Percentiles rank a stretch among this genome's conserved stretches.
Conservation (phyloP, 768 basidiomycete genomes). For the Lepiota brunneoincarnata region DNA sequence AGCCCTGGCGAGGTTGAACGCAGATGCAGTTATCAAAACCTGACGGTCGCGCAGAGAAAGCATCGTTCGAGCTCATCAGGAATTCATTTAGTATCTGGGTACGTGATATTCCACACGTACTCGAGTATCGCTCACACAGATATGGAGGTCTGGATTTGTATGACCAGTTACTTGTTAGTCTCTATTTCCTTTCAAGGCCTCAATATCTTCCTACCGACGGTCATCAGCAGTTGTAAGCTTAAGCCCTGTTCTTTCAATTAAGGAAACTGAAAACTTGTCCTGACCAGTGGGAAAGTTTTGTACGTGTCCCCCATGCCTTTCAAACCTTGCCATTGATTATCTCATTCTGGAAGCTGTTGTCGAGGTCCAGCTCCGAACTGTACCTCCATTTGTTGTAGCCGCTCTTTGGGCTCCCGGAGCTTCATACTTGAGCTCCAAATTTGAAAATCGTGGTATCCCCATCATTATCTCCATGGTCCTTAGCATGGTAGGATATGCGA, state of each 20-base stretch:
- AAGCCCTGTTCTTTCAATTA: no score
- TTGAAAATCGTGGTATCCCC: constrained; percentile 24
- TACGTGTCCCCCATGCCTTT: neutral
- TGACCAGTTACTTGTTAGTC: constrained; percentile 19
- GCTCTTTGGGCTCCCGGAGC: constrained; percentile 29
- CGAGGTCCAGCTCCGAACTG: constrained; percentile 38
- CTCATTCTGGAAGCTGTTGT: constrained; percentile 6
- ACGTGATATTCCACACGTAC: no score
- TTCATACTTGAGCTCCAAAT: constrained; percentile 26
- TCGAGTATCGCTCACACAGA: no score
- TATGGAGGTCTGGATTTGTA: no score
- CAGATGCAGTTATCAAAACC: constrained; percentile 18
- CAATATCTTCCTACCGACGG: constrained; percentile 37
- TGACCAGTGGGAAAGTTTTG: no score
- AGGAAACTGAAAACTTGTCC: no score
- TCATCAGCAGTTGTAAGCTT: constrained; percentile 35
- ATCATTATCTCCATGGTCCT: constrained; percentile 27
- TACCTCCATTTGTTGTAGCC: constrained; percentile 36
- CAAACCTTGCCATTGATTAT: no score
- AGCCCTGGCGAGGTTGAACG: constrained; percentile 27
- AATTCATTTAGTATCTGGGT: no score
- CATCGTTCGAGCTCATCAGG: no score
- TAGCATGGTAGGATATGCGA: constrained; percentile 33
- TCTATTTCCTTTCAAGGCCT: constrained; percentile 36
- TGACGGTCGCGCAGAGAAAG: no score